Conservation (phyloP, 2,329 filamentous ascomycete species). For the Scytalidium sp. region DNA sequence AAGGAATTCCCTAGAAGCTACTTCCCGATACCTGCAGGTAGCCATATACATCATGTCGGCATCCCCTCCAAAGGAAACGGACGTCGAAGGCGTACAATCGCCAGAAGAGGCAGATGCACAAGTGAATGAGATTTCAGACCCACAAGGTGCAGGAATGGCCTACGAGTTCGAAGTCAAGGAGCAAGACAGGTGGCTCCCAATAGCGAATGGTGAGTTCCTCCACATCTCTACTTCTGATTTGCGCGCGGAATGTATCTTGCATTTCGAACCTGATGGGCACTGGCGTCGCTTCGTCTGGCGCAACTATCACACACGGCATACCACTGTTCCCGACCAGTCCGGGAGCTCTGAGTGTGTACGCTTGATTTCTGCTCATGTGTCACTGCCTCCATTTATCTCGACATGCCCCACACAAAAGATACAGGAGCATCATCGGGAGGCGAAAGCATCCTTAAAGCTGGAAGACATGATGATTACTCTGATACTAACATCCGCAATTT, state of each 20-base stretch:
- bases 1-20: conserved; percentile 24
- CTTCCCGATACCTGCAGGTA: conserved; percentile 35
- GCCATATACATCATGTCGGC: conserved; percentile 92
- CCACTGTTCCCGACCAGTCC: conserved; percentile 26
- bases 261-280: conserved; percentile 30
- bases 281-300: conserved; percentile 47
- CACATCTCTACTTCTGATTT: conserved; percentile 43
- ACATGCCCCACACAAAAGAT: conserved; percentile 59
- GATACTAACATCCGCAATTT: conserved; percentile 96
- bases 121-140: conserved; percentile 84
- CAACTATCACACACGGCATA: conserved; percentile 37
- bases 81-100: conserved; percentile 91
- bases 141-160: conserved; percentile 70
- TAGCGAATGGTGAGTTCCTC: conserved; percentile 94
- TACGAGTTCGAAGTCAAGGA: conserved; percentile 99
- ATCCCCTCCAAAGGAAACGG: conserved; percentile 83
- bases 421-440: conserved; percentile 46
- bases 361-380: conserved; percentile 24
- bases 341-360: conserved; percentile 25
- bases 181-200: conserved; percentile 98
- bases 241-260: conserved; percentile 34
- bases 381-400: conserved; percentile 26
- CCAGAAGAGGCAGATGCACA: conserved; percentile 85
- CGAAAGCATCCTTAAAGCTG: conserved; percentile 40
- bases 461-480: conserved; percentile 32